Evolutionary conservation across 2,329 filamentous ascomycete species (phyloP), one percentile per base, ranked within the genome.

Genomic region (Colletotrichum abscissum): DNA sequence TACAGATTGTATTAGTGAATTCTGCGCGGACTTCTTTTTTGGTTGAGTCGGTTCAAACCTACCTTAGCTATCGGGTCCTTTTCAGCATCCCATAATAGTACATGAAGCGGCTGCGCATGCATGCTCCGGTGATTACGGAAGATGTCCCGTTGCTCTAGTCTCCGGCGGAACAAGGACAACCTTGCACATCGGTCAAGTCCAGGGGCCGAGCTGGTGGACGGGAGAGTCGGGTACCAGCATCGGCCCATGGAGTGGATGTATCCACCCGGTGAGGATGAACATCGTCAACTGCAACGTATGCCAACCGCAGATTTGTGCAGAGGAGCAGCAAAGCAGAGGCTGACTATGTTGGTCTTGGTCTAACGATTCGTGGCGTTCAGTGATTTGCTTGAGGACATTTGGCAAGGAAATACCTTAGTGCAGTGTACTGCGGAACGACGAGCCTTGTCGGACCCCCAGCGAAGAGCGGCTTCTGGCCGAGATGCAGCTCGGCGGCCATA

Each of bases 121-220:
- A 67, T 74, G 58, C 52, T 35, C 63, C 68, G 38, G 55, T 63
- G 60, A 28, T 59, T 63, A 30, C 56, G 58, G 72, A 72, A 72
- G 52, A 30, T 24, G 57, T 63, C 63, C 72, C 72, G 63, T 72
- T 35, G 56, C 62, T 49, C 57, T 56, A 72, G 63, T 33, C 30
- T 30, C 59, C 52, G 49, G 35, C 72, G 63, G 38, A 58, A 56
- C 68, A 67, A 72, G 68, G 63, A 42, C 42, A 74, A 62, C 71
- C 73, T 67, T 75, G 73, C 67, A 67, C 63, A 56, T 67, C 71
- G 72, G 71, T 67, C 35, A 64, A 63, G 66, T 33, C 42, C 63
- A 52, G 42, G 59, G 67, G 67, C 54, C 55, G 67, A 49, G 42
- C 19, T 49, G 67, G 59, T 59, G 54, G 69, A 38, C 56, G 60